Conservation (phyloP, 768 basidiomycete genomes). For the Saitozyma sp. region DNA sequence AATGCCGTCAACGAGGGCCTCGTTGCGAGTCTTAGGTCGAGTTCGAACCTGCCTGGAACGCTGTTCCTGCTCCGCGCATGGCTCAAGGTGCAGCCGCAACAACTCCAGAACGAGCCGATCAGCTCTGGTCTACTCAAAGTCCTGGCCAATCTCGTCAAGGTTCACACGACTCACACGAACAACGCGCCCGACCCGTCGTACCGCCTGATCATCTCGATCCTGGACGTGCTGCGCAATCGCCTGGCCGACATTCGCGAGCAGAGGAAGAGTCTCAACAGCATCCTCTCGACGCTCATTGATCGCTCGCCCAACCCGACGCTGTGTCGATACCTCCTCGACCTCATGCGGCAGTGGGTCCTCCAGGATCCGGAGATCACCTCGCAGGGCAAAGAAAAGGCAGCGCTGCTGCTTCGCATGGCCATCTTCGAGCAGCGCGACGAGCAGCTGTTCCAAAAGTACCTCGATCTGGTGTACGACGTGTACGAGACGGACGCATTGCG, state of each 20-base stretch:
- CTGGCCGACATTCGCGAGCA: conserved; percentile 84
- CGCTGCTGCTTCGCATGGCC: conserved; percentile 81
- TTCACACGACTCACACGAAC: conserved; percentile 67
- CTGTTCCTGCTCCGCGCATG: conserved; percentile 85
- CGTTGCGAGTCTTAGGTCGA: conserved; percentile 31
- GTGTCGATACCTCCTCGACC: conserved; percentile 80
- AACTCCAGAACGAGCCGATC: conserved; percentile 71
- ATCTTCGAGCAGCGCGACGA: conserved; percentile 71
- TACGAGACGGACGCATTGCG: conserved; percentile 83
- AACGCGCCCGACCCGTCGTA: conserved; percentile 59
- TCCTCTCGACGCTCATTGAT: conserved; percentile 77
- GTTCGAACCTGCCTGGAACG: conserved; percentile 64
- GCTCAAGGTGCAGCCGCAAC: conserved; percentile 74
- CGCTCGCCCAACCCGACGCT: conserved; percentile 79
- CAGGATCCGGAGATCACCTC: conserved; percentile 59
- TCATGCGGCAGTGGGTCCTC: conserved; percentile 86
- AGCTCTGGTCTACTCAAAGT: conserved; percentile 74
- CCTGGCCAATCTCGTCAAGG: conserved; percentile 79
- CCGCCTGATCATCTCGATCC: conserved; percentile 65
- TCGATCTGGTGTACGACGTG: conserved; percentile 88
- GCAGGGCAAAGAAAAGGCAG: conserved; percentile 83
- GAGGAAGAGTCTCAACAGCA: conserved; percentile 73
- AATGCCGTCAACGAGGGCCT: conserved; percentile 74
- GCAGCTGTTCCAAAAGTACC: conserved; percentile 74
- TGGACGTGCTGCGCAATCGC: conserved; percentile 80